Percentiles rank a stretch among this genome's conserved stretches.
Conservation (phyloP, 352 stramenopile genomes). For the Phytopythium kandeliae region DNA sequence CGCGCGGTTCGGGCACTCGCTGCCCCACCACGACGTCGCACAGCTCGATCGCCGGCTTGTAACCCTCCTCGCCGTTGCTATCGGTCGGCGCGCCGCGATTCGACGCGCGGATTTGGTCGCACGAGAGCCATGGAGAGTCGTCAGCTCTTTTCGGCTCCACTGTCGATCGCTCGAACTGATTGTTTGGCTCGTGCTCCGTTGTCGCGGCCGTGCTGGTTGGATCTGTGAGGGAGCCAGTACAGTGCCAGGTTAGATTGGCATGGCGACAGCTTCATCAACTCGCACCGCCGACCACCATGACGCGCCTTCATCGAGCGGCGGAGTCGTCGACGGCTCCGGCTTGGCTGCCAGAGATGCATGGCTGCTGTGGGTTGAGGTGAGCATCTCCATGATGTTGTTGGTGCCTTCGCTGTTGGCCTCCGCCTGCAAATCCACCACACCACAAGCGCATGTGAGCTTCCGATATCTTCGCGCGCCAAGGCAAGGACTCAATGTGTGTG, state of each 20-base stretch:
- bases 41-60: conserved; percentile 40
- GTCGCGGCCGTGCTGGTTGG: neutral
- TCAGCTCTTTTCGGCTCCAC: neutral
- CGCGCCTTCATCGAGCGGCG: neutral
- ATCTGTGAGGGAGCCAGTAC: neutral
- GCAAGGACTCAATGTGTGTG: too few species aligned
- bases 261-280: neutral
- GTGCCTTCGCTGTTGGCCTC: conserved; percentile 4
- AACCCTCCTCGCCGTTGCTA: conserved; percentile 18
- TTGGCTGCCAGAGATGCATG: neutral
- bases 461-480: neutral
- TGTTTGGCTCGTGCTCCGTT: neutral
- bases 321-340: neutral
- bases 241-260: neutral
- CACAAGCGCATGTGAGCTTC: neutral
- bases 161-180: neutral
- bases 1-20: neutral
- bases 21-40: conserved; percentile 54
- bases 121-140: conserved; percentile 1
- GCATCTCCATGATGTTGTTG: conserved; percentile 27
- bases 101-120: neutral
- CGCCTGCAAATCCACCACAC: neutral
- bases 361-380: neutral
- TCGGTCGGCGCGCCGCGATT: conserved; percentile 8
- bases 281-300: neutral